Percentiles rank a stretch among this genome's conserved stretches.
These are phyloP conservation scores for Trichophyton benhamiae DNA, from an alignment of 2,329 filamentous ascomycete genomes.

Conservation along the genomic window DNA sequence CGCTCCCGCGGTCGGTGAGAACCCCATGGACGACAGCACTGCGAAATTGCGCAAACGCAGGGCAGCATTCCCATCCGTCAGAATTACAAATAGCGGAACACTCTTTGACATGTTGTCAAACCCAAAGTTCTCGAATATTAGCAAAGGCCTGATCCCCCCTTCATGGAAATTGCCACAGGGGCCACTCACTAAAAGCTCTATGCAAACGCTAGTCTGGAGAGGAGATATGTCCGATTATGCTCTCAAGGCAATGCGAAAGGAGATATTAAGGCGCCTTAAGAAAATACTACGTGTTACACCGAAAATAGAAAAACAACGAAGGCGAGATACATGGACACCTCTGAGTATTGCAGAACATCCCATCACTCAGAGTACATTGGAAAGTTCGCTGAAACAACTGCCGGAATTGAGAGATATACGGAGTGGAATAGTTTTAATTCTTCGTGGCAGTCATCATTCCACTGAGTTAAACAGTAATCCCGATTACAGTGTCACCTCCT, in stretches of 20 bases:
- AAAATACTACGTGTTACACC: constrained; percentile 11
- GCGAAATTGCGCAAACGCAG: neutral
- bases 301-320: neutral
- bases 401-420: neutral
- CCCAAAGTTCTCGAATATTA: neutral
- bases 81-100: constrained; percentile 2
- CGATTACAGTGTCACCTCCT: neutral
- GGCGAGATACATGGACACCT: neutral
- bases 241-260: constrained; percentile 25
- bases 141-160: constrained; percentile 22
- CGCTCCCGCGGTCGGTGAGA: neutral
- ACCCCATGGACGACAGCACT: neutral
- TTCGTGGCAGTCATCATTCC: neutral
- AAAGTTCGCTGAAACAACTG: neutral
- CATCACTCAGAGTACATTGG: neutral
- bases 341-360: neutral
- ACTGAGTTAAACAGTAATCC: neutral
- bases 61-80: neutral
- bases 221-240: constrained; percentile 37
- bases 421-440: neutral
- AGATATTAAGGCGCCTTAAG: constrained; percentile 27
- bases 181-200: constrained; percentile 17
- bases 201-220: constrained; percentile 33
- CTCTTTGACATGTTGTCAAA: constrained; percentile 2
- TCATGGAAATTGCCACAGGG: constrained; percentile 25